Conservation (phyloP, 345 rosid species). For the Moringa oleifera region DNA sequence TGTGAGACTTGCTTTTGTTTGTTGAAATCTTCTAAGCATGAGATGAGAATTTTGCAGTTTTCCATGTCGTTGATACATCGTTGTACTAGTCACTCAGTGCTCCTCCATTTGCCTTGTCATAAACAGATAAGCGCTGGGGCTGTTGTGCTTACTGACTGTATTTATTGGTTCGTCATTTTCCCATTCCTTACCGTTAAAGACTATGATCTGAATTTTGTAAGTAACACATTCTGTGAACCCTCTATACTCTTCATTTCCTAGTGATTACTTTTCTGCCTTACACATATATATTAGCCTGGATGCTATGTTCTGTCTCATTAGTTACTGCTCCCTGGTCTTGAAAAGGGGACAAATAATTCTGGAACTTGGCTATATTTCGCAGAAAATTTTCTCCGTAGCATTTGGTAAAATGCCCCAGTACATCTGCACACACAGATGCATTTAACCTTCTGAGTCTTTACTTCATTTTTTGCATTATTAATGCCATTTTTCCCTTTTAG, state of each 20-base stretch:
- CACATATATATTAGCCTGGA: neutral
- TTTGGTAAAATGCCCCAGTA: too few species aligned
- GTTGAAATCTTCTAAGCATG: neutral
- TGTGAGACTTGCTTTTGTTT: neutral
- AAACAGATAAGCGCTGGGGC: constrained; percentile 58
- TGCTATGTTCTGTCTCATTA: neutral
- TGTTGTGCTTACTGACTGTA: constrained; percentile 53
- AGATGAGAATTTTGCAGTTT: constrained; percentile 7
- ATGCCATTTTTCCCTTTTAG: neutral
- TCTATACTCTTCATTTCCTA: too few species aligned
- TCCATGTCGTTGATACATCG: neutral
- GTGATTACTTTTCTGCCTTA: too few species aligned
- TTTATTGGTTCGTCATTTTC: constrained; percentile 63
- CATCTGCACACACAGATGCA: too few species aligned
- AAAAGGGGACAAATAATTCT: too few species aligned
- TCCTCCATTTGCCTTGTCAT: constrained; percentile 10
- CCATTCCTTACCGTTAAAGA: constrained; percentile 54
- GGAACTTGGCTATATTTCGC: neutral
- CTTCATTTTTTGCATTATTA: too few species aligned
- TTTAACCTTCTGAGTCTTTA: too few species aligned
- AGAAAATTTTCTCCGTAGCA: too few species aligned
- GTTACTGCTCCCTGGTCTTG: neutral
- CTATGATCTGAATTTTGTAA: constrained; percentile 46
- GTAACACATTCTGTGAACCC: constrained; percentile 13
- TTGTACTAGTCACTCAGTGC: constrained; percentile 2